Conservation (phyloP, 139 green algal species). For the Coelastrella sp. region DNA sequence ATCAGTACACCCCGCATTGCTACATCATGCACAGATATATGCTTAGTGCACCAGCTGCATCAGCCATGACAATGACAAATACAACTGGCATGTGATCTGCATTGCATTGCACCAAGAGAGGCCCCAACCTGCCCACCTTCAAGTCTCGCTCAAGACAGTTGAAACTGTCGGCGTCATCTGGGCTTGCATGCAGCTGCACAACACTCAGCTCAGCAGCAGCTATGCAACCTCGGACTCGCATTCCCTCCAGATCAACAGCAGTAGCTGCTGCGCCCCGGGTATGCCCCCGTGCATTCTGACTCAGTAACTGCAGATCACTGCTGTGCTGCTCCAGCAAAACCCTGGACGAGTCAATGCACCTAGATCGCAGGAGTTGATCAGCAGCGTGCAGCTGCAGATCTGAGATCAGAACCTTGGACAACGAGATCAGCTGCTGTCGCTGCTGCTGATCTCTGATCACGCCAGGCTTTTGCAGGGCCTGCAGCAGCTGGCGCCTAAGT, state of each 20-base stretch:
- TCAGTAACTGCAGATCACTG: neutral
- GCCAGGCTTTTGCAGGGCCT: neutral
- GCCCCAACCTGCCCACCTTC: neutral
- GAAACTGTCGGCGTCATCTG: neutral
- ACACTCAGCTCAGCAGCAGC: constrained; percentile 25
- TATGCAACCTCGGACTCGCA: neutral
- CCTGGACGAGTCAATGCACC: constrained; percentile 2
- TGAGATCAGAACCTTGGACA: neutral
- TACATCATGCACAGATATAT: neutral
- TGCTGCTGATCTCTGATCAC: neutral
- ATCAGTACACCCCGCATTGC: neutral
- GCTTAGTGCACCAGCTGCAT: neutral
- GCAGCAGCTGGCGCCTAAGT: constrained; percentile 5
- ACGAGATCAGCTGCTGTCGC: constrained; percentile 13
- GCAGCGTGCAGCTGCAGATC: constrained; percentile 29
- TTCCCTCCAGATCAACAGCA: neutral
- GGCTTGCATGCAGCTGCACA: constrained; percentile 10
- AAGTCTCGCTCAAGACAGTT: neutral
- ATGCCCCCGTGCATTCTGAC: neutral
- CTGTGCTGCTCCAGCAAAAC: neutral
- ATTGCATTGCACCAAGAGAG: too few species aligned
- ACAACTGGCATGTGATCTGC: neutral
- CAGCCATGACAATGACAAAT: too few species aligned
- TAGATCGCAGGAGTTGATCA: neutral
- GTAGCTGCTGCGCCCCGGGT: neutral